These are phyloP conservation scores for Metschnikowia santaceciliae DNA, from an alignment of 805 yeast genomes.

Conservation along the genomic window DNA sequence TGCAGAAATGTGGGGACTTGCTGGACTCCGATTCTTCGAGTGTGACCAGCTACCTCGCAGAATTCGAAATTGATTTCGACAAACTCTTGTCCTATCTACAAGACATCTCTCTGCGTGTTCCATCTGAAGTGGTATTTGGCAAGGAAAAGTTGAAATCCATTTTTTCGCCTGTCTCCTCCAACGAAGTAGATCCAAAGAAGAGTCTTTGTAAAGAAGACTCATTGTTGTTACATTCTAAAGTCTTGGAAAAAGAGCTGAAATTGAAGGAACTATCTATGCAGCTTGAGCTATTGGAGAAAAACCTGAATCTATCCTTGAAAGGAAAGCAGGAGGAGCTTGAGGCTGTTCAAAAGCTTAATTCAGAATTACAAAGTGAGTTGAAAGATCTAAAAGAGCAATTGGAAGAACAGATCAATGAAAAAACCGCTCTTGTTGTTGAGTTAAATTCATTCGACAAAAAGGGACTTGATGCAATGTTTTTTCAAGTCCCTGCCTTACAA, in stretches of 20 bases:
- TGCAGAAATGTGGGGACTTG: not conserved
- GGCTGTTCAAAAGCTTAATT: conserved; percentile 13
- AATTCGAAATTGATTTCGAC: not conserved
- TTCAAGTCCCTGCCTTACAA: conserved; percentile 23
- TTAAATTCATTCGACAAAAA: conserved; percentile 25
- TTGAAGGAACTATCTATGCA: conserved; percentile 45
- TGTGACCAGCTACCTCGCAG: not conserved
- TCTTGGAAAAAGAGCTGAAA: conserved; percentile 12
- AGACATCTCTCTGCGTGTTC: not conserved
- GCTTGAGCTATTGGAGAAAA: conserved; percentile 42
- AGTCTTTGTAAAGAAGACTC: not conserved
- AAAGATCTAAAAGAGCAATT: conserved; percentile 20
- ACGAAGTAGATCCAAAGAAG: too few species aligned
- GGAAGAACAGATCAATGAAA: conserved; percentile 17
- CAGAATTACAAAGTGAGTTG: conserved; percentile 6
- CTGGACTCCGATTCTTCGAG: not conserved
- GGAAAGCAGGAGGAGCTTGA: conserved; percentile 26
- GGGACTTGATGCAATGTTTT: conserved; percentile 10
- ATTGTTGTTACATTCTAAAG: conserved; percentile 3
- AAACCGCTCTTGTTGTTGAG: conserved; percentile 21
- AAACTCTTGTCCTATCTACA: not conserved
- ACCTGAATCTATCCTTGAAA: conserved; percentile 30
- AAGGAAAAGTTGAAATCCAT: not conserved
- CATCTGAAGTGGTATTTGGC: not conserved
- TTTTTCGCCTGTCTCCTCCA: not conserved